Evolutionary conservation across 1,284 basidiomycete genomes (phyloP), one percentile per base, ranked within the genome.

Genomic region (Mycosarcoma maydis): DNA sequence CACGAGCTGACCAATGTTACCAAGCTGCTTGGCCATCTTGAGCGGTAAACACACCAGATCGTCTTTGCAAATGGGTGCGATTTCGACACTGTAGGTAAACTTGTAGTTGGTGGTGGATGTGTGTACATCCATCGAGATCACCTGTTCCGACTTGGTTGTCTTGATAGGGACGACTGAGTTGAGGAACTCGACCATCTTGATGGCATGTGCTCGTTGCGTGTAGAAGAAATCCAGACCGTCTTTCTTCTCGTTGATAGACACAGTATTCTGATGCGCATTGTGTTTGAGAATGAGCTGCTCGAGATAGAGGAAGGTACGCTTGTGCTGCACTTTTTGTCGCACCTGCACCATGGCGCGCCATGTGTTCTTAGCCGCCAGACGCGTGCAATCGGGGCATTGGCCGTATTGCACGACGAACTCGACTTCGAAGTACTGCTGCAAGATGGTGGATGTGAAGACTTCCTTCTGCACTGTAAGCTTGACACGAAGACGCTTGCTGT

Each of bases 161-260:
- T 90, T 86, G 38, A 92, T 87, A 3, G 96, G 95, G 0, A 94
- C 93, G 8, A 97, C 92, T 27, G 91, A 87, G 16, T 86, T 84
- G 60, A 98, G 84, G 83, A 98, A 98, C 59, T 98, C 95, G n/a
- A 90, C 88, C 94, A 98, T 98, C 83, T 95, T 95, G 80, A 95
- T 87, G 0, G 94, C 95, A 81, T 93, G 92, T 81, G 90, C 91
- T 61, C 93, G 87, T 59, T 90, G 89, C 33, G 90, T 88, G 83
- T 95, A 98, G 84, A 95, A 98, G 83, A 98, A 98, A 83, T 98
- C 95, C 30, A 98, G 85, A 4, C 96, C 95, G 80, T 98, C 95
- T 73, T 89, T 88, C 72, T 91, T 92, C 83, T 98, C 96, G 82
- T 91, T 91, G 58, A 98, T 89, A 1, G 88, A 90, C 34, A 95